Base-by-base conservation (phyloP, 1,139 yeast genomes). In the Eremothecium gossypii region DNA sequence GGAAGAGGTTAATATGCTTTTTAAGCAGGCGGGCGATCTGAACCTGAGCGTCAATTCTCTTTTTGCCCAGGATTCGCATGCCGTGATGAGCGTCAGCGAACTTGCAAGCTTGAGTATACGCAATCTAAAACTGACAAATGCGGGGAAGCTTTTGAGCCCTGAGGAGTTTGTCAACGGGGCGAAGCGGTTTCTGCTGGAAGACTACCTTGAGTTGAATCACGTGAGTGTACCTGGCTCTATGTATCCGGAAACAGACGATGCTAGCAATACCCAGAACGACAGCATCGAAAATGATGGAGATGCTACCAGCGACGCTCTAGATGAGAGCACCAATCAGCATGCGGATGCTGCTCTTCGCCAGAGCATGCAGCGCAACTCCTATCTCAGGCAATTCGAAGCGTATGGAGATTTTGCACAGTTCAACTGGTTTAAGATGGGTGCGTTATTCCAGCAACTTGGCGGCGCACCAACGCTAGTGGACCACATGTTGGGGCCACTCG, bases 401-500 rank as follows among this genome's bases (percentile, higher is more conserved):
- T 53, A 49, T 38, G 53, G 55, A 30, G 49, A 51, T 1, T 62
- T 66, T 41, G 46, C 51, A 20, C 59, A 58, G 28, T 70, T 69
- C 50, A 72, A 79, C 54, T 80, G 89, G 85, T 58, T 74, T 36
- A 67, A 69, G 43, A 57, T 83, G 32, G 94, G 93, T 0, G 61
- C 73, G 1, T 57, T 79, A 33, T 75, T 71, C 49, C 67, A 71
- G 49, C 61, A 67, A 41, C 57, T 70, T 13, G 72, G 83, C 47
- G 58, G 60, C 9, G 68, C 71, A 38, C 72, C 83, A 0, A 63
- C 73, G 0, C 69, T 76, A 1, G 64, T 70, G 12, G 83, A 79
- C 49, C 84, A 82, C 51, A 61, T 85, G 48, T 66, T 79, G 43
- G 95, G 94, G 0, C 89, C 94, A 0, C 65, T 85, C 40, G 77